Conservation (phyloP, 1,284 basidiomycete species). For the Sporisorium reilianum region DNA sequence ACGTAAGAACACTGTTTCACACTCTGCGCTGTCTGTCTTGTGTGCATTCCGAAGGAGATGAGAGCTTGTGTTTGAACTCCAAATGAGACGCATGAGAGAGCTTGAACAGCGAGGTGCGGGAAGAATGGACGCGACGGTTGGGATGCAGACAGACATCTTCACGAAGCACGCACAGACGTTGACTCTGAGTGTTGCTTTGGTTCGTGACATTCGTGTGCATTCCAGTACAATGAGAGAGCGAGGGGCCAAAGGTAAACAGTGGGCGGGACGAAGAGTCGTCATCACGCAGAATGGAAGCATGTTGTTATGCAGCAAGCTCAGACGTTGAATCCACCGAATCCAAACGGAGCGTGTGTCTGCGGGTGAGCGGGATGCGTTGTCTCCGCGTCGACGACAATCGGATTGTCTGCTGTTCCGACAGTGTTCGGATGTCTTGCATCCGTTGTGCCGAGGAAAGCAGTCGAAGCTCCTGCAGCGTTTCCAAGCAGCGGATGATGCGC, state of each 20-base stretch:
- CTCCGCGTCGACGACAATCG: conserved; percentile 37
- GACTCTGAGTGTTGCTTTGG: too few species aligned
- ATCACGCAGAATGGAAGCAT: too few species aligned
- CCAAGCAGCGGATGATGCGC: conserved; percentile 40
- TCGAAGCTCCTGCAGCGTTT: background rate
- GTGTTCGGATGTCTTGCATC: background rate
- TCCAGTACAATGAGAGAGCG: too few species aligned
- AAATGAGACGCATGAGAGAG: too few species aligned
- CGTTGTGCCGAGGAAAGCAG: conserved; percentile 8
- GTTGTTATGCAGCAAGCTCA: background rate
- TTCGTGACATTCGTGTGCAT: too few species aligned
- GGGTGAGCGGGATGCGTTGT: background rate
- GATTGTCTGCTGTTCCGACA: conserved; percentile 26
- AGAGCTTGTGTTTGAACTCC: too few species aligned
- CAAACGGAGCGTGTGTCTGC: conserved; percentile 1
- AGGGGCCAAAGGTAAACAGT: too few species aligned
- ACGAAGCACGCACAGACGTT: too few species aligned
- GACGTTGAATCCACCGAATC: conserved; percentile 3
- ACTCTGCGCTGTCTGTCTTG: background rate
- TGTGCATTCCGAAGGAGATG: background rate
- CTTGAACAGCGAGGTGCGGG: too few species aligned
- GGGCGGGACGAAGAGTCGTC: too few species aligned
- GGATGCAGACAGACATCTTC: too few species aligned
- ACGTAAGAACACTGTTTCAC: background rate
- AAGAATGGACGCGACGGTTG: too few species aligned